phyloP scores from a whole-genome alignment of 2,329 filamentous ascomycete species.

The Colletotrichum eleusines region DNA sequence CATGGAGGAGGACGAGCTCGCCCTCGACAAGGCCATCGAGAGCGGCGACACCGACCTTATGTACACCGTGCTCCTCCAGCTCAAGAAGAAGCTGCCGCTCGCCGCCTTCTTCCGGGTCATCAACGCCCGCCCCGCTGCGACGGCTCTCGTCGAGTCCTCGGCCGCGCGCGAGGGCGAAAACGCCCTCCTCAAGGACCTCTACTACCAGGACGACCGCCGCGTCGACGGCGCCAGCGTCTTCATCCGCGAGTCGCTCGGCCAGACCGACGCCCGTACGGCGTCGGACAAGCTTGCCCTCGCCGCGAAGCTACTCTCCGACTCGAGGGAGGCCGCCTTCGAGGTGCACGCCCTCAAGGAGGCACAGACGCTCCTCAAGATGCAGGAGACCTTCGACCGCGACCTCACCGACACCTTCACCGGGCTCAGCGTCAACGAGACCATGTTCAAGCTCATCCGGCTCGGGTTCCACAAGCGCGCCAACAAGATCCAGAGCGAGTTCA shows the following conservation, averaged over 20 bases:
- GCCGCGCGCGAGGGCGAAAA: slow-evolving; percentile 79
- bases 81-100: slow-evolving; percentile 91
- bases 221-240: slow-evolving; percentile 91
- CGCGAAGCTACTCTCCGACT: slow-evolving; percentile 84
- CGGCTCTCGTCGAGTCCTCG: slow-evolving; percentile 88
- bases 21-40: slow-evolving; percentile 95
- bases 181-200: slow-evolving; percentile 89
- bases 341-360: slow-evolving; percentile 84
- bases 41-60: slow-evolving; percentile 94
- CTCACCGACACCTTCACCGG: slow-evolving; percentile 82
- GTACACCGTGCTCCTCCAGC: slow-evolving; percentile 86
- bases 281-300: slow-evolving; percentile 91
- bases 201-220: slow-evolving; percentile 95
- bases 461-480: slow-evolving; percentile 87
- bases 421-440: slow-evolving; percentile 89
- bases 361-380: slow-evolving; percentile 81
- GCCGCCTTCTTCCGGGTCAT: slow-evolving; percentile 94
- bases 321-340: slow-evolving; percentile 82
- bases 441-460: slow-evolving; percentile 86
- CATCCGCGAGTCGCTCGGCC: slow-evolving; percentile 82
- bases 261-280: slow-evolving; percentile 76
- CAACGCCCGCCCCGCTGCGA: slow-evolving; percentile 86
- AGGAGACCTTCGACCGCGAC: slow-evolving; percentile 89
- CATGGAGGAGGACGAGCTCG: slow-evolving; percentile 96
- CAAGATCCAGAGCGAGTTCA: slow-evolving; percentile 93